Evolutionary conservation across 2,329 filamentous ascomycete species (phyloP).

Genomic region (Seiridium unicorne): DNA sequence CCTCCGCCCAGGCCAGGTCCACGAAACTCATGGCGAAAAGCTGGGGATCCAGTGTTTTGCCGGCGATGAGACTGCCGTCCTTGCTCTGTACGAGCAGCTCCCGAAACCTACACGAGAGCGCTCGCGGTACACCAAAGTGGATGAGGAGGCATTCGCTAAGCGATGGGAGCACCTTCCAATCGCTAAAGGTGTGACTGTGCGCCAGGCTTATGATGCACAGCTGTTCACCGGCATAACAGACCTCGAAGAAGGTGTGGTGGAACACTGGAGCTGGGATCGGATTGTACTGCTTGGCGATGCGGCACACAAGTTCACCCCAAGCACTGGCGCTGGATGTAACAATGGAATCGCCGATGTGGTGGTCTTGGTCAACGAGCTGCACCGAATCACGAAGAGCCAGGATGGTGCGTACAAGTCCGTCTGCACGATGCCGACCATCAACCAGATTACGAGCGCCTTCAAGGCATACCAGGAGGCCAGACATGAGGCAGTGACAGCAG

Average conservation of each 20-base stretch:
- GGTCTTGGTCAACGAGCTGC: conserved; percentile 24
- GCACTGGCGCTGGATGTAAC: conserved; percentile 30
- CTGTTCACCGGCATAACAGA: neutral
- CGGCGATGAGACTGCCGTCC: conserved; percentile 25
- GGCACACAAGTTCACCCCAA: conserved; percentile 32
- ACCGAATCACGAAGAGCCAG: neutral
- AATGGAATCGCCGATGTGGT: conserved; percentile 26
- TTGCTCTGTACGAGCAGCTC: conserved; percentile 32
- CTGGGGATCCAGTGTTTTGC: conserved; percentile 26
- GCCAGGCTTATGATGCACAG: conserved; percentile 13
- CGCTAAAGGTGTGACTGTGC: neutral
- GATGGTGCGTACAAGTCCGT: neutral
- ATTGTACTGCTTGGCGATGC: conserved; percentile 8
- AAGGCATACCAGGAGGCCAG: neutral
- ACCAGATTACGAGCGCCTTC: neutral
- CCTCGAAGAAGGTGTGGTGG: conserved; percentile 7
- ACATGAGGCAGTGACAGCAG: neutral
- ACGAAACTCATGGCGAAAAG: conserved; percentile 28
- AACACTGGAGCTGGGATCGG: conserved; percentile 6
- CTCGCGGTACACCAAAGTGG: conserved; percentile 20
- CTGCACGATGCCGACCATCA: neutral
- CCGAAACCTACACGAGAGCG: conserved; percentile 21
- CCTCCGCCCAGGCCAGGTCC: conserved; percentile 19
- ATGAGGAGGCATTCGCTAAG: conserved; percentile 24
- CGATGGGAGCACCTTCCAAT: conserved; percentile 24